These are phyloP conservation scores for Ceratocystiopsis minuta DNA, from an alignment of 2,329 filamentous ascomycete species.

Conservation along the genomic window DNA sequence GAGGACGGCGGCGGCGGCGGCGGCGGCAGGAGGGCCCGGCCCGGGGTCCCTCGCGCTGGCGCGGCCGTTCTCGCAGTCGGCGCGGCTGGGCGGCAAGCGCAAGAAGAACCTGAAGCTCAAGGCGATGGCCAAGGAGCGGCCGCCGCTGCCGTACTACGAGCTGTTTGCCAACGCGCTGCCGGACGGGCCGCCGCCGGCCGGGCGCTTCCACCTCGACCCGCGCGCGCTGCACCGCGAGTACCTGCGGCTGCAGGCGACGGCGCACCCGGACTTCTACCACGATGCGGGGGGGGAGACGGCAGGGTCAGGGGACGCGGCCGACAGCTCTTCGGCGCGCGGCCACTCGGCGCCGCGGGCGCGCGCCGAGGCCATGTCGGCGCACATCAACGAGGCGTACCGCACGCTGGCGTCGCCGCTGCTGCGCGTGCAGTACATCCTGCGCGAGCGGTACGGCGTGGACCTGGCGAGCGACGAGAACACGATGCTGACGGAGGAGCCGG, in stretches of 20 bases:
- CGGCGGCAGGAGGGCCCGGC: too few species aligned
- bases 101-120: too few species aligned
- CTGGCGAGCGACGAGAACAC: conserved; percentile 62
- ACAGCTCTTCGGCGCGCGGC: too few species aligned
- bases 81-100: too few species aligned
- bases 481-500: neutral
- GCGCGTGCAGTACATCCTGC: conserved; percentile 76
- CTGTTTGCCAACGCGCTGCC: conserved; percentile 74
- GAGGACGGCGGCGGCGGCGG: too few species aligned
- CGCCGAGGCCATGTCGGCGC: conserved; percentile 62
- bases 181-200: conserved; percentile 55
- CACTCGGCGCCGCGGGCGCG: conserved; percentile 16
- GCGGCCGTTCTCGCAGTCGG: neutral
- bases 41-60: too few species aligned
- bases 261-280: conserved; percentile 54
- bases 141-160: conserved; percentile 42
- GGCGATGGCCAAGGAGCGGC: neutral
- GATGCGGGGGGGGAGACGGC: conserved; percentile 7
- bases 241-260: conserved; percentile 59
- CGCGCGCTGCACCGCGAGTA: conserved; percentile 65
- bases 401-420: conserved; percentile 62
- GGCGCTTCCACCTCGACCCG: conserved; percentile 58
- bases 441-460: conserved; percentile 52
- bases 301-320: neutral
- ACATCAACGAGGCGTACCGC: conserved; percentile 82